These are phyloP conservation scores for Macrolepiota dolichaula DNA, from an alignment of 768 basidiomycete genomes.

Conservation along the genomic window DNA sequence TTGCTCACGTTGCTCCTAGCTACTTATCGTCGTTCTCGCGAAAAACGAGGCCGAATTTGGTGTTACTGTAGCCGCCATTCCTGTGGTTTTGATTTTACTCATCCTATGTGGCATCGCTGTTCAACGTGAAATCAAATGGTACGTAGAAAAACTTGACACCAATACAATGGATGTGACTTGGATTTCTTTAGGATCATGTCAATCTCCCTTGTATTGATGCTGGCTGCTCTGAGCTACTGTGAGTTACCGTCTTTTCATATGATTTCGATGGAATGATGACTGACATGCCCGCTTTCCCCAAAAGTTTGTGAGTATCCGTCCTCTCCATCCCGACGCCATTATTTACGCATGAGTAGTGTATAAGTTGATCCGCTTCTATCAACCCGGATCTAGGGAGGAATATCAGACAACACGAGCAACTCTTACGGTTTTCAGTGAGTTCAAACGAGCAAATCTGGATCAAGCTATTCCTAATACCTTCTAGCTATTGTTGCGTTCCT, in stretches of 20 bases:
- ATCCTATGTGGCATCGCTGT: constrained; percentile 66
- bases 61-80: constrained; percentile 79
- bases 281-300: constrained; percentile 7
- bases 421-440: constrained; percentile 74
- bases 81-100: constrained; percentile 68
- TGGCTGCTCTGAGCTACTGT: constrained; percentile 78
- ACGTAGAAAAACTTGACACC: constrained; percentile 17
- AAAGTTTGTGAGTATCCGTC: constrained; percentile 35
- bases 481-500: constrained; percentile 75
- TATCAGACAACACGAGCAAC: constrained; percentile 78
- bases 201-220: constrained; percentile 69
- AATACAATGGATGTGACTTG: neutral
- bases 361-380: constrained; percentile 82
- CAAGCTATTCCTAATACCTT: neutral
- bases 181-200: constrained; percentile 60
- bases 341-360: constrained; percentile 47
- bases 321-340: neutral
- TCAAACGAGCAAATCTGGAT: neutral
- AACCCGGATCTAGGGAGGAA: constrained; percentile 46
- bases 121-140: constrained; percentile 80
- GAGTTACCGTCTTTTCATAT: constrained; percentile 27
- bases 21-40: constrained; percentile 74
- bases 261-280: neutral
- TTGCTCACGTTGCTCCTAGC: constrained; percentile 34
- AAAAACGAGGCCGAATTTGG: constrained; percentile 72